Percentiles rank a stretch among this genome's conserved stretches.
These are phyloP conservation scores for Volvox reticuliferus DNA, from an alignment of 139 green algal genomes.

Conservation along the genomic window DNA sequence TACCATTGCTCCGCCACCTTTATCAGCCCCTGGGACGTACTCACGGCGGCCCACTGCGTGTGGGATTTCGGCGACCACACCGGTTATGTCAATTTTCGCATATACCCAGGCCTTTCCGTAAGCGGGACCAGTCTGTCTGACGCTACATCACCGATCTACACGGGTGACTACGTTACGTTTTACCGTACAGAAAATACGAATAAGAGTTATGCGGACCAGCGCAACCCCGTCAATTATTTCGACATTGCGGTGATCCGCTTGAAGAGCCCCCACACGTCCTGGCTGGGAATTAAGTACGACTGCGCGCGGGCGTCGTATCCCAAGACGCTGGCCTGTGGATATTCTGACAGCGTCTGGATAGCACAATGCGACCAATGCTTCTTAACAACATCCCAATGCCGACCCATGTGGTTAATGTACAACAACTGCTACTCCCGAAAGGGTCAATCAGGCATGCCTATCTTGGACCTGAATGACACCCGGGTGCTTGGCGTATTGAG, in stretches of 20 bases:
- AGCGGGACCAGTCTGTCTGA: background rate
- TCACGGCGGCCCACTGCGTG: slow-evolving; percentile 61
- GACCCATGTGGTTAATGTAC: slow-evolving; percentile 50
- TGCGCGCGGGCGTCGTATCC: slow-evolving; percentile 42
- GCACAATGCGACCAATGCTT: slow-evolving; percentile 49
- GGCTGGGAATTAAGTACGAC: slow-evolving; percentile 52
- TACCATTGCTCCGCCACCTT: slow-evolving; percentile 54
- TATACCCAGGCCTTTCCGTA: background rate
- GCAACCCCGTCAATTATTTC: slow-evolving; percentile 47
- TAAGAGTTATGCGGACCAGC: slow-evolving; percentile 38
- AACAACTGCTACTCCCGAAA: slow-evolving; percentile 57
- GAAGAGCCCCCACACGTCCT: background rate
- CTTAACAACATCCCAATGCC: slow-evolving; percentile 15
- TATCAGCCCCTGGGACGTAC: slow-evolving; percentile 44
- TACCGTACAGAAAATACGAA: slow-evolving; percentile 24
- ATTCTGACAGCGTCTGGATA: slow-evolving; percentile 12
- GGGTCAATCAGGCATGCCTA: slow-evolving; percentile 54
- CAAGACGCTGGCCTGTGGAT: slow-evolving; percentile 29
- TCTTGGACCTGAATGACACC: slow-evolving; percentile 45
- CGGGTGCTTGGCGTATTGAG: slow-evolving; percentile 59
- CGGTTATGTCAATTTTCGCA: slow-evolving; percentile 26
- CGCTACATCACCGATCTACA: background rate
- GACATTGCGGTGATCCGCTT: slow-evolving; percentile 58
- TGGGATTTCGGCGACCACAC: slow-evolving; percentile 52
- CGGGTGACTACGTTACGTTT: background rate